phyloP scores from a whole-genome alignment of 148 eudicot species.

The Vaccinium myrtillus region DNA sequence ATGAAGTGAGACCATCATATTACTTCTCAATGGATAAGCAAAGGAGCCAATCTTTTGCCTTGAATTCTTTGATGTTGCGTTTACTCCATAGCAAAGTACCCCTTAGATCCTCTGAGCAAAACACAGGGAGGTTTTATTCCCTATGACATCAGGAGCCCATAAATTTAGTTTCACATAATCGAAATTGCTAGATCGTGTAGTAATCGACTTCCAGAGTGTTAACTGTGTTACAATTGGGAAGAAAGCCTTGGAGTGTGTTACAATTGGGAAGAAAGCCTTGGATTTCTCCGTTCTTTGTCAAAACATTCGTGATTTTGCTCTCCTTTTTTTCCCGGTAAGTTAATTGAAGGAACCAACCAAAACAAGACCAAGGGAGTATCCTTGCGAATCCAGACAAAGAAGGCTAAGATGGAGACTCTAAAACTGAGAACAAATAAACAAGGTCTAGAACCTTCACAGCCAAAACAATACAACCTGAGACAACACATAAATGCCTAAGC shows the following conservation, averaged over 20 bases:
- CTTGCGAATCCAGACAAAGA: background rate
- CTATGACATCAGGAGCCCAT: conserved; percentile 1
- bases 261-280: background rate
- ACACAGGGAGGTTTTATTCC: background rate
- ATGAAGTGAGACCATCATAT: background rate
- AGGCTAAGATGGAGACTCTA: background rate
- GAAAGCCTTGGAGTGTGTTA: background rate
- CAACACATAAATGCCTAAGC: background rate
- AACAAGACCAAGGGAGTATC: background rate
- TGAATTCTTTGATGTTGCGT: too few relatives aligned
- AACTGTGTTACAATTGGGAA: background rate
- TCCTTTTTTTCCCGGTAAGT: background rate
- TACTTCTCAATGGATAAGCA: background rate
- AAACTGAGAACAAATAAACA: background rate
- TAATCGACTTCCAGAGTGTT: background rate
- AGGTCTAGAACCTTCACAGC: background rate
- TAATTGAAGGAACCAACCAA: background rate
- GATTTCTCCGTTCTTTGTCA: background rate
- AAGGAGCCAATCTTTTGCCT: background rate
- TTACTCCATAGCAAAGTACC: background rate
- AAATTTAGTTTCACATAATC: background rate
- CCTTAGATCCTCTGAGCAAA: background rate
- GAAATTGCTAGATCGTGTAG: background rate
- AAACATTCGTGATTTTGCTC: background rate
- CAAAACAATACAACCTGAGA: background rate